Conservation (phyloP, 73 alveolate genomes). For the Paramecium pentaurelia region DNA sequence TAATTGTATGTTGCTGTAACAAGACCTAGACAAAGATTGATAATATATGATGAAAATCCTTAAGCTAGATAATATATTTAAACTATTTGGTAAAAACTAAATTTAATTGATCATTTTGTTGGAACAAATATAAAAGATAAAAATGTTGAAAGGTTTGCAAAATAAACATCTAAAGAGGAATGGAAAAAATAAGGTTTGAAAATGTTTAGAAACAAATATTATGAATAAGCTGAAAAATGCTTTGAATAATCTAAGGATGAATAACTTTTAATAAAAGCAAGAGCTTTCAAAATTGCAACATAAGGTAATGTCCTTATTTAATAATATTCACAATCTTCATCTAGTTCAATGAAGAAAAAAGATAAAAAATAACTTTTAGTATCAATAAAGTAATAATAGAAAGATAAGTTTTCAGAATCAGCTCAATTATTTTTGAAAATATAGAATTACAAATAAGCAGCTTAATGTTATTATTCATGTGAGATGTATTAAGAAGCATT, state of each 20-base stretch:
- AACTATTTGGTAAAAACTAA: slow-evolving; percentile 73
- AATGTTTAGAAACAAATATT: slow-evolving; percentile 80
- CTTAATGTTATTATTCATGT: slow-evolving; percentile 78
- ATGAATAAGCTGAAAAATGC: slow-evolving; percentile 80
- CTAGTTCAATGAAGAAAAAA: slow-evolving; percentile 49
- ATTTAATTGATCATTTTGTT: slow-evolving; percentile 48
- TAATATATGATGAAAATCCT: slow-evolving; percentile 80
- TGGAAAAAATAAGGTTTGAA: slow-evolving; percentile 82
- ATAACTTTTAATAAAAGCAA: slow-evolving; percentile 62
- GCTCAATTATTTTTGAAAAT: slow-evolving; percentile 64
- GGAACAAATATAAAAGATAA: neutral
- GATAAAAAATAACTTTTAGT: slow-evolving; percentile 40
- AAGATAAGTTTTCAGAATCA: slow-evolving; percentile 60
- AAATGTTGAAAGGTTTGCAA: slow-evolving; percentile 30
- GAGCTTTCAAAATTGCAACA: slow-evolving; percentile 72
- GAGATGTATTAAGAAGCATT: slow-evolving; percentile 69
- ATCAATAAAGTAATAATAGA: slow-evolving; percentile 21
- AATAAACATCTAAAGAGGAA: slow-evolving; percentile 44
- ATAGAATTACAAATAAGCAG: slow-evolving; percentile 70
- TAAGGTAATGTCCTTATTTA: slow-evolving; percentile 52
- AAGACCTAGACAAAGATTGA: slow-evolving; percentile 81
- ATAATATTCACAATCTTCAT: slow-evolving; percentile 51
- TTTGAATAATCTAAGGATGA: slow-evolving; percentile 71
- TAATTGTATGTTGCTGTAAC: slow-evolving; percentile 86
- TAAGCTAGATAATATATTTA: slow-evolving; percentile 65